Evolutionary conservation across 2,329 filamentous ascomycete species (phyloP).

Genomic region (Alternaria conjuncta): DNA sequence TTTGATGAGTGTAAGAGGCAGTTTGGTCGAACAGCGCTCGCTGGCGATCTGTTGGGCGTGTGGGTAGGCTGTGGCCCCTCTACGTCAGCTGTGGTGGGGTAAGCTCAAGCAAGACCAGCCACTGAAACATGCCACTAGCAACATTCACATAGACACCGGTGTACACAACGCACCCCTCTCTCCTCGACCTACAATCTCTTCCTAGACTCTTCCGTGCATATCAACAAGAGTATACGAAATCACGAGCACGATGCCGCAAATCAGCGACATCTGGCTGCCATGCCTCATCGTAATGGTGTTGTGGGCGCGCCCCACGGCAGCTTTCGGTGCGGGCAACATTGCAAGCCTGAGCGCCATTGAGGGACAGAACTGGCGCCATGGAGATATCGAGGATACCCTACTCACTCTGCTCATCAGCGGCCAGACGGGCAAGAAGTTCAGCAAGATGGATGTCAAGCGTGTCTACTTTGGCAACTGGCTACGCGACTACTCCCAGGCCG

Average conservation of each 20-base stretch:
- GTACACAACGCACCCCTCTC: not conserved
- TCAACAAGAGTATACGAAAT: constrained; percentile 6
- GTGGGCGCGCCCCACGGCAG: constrained; percentile 71
- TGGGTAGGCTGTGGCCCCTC: not conserved
- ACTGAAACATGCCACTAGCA: not conserved
- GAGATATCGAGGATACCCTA: constrained; percentile 89
- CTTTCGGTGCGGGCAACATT: constrained; percentile 90
- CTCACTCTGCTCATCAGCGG: constrained; percentile 73
- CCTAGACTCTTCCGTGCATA: not conserved
- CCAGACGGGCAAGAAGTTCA: constrained; percentile 78
- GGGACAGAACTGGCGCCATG: constrained; percentile 73
- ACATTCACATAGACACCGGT: not conserved
- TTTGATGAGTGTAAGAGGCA: not conserved
- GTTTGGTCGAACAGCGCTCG: not conserved
- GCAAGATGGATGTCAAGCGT: constrained; percentile 83
- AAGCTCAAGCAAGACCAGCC: not conserved
- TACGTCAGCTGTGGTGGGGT: not conserved
- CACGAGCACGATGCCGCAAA: constrained; percentile 31
- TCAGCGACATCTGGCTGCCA: constrained; percentile 48
- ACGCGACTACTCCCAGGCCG: constrained; percentile 89
- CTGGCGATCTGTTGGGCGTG: not conserved
- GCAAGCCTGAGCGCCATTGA: constrained; percentile 80
- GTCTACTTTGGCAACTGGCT: constrained; percentile 98
- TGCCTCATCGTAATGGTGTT: constrained; percentile 63
- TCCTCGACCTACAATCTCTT: not conserved